Percentiles rank a stretch among this genome's conserved stretches.
Evolutionary conservation across 148 eudicot species (phyloP).

Genomic region (Drosera capensis): DNA sequence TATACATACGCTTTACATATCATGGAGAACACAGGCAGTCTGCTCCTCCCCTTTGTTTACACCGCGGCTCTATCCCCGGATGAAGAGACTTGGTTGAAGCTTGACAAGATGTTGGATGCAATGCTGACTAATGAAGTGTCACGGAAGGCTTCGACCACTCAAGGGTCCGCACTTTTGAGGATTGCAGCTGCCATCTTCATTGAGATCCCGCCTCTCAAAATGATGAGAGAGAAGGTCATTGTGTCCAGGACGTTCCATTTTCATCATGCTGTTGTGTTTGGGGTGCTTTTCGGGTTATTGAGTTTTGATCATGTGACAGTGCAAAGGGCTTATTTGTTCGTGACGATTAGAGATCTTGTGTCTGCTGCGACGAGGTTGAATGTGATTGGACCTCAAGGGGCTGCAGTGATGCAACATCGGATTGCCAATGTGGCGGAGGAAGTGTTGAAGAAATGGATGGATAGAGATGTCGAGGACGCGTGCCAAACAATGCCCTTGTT

Average conservation of each 20-base stretch:
- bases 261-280: constrained; percentile 89
- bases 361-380: constrained; percentile 90
- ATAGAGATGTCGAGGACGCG: constrained; percentile 60
- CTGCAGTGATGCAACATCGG: constrained; percentile 64
- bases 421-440: constrained; percentile 49
- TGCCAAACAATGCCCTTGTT: constrained; percentile 79
- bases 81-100: constrained; percentile 38
- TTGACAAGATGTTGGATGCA: constrained; percentile 53
- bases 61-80: constrained; percentile 28
- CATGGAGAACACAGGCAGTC: constrained; percentile 61
- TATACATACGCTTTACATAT: constrained; percentile 37
- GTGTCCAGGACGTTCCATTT: constrained; percentile 25
- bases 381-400: constrained; percentile 74
- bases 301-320: constrained; percentile 36
- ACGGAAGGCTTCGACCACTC: constrained; percentile 70
- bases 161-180: constrained; percentile 80
- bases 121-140: constrained; percentile 63
- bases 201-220: constrained; percentile 59
- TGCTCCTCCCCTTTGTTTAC: constrained; percentile 70
- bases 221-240: constrained; percentile 40
- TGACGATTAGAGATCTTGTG: constrained; percentile 59
- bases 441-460: constrained; percentile 48
- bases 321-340: constrained; percentile 66
- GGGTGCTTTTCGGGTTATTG: constrained; percentile 64
- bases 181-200: constrained; percentile 57